phyloP scores from a whole-genome alignment of 1,284 basidiomycete species.

The Entoloma clypeatum region DNA sequence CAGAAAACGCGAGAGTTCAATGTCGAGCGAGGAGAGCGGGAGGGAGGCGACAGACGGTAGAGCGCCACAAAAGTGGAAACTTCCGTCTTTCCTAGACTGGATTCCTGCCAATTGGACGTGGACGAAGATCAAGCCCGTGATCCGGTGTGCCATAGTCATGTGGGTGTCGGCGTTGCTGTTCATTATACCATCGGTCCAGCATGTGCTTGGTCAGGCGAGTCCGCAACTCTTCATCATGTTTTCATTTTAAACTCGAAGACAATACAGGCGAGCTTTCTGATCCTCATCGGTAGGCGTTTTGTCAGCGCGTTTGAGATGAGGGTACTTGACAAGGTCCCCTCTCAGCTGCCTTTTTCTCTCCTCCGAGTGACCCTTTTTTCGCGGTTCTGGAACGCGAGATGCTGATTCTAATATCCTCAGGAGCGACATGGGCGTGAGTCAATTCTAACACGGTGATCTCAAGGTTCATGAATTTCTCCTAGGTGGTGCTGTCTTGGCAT shows the following conservation, averaged over 20 bases:
- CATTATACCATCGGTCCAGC: constrained; percentile 50
- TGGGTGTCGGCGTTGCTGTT: constrained; percentile 65
- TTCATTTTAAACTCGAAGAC: constrained; percentile 8
- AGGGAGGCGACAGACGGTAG: not conserved
- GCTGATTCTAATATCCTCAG: constrained; percentile 51
- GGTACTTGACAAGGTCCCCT: constrained; percentile 3
- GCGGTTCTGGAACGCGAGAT: constrained; percentile 68
- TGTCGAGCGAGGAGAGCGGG: too few species aligned
- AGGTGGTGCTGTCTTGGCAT: constrained; percentile 71
- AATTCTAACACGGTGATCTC: not conserved
- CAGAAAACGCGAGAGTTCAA: too few species aligned
- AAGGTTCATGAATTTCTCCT: constrained; percentile 1
- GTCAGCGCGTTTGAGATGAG: not conserved
- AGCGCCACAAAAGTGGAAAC: constrained; percentile 4
- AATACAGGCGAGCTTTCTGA: constrained; percentile 62
- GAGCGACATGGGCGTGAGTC: constrained; percentile 62
- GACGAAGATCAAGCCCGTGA: constrained; percentile 60
- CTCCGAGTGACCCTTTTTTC: constrained; percentile 66
- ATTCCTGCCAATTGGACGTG: constrained; percentile 53
- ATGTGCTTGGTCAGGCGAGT: constrained; percentile 57
- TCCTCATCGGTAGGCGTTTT: constrained; percentile 52
- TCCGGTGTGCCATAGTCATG: constrained; percentile 60
- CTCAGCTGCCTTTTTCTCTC: constrained; percentile 61
- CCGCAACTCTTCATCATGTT: constrained; percentile 2
- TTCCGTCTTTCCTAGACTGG: constrained; percentile 41